phyloP scores from a whole-genome alignment of 768 basidiomycete species.

The Gloeophyllum trabeum region DNA sequence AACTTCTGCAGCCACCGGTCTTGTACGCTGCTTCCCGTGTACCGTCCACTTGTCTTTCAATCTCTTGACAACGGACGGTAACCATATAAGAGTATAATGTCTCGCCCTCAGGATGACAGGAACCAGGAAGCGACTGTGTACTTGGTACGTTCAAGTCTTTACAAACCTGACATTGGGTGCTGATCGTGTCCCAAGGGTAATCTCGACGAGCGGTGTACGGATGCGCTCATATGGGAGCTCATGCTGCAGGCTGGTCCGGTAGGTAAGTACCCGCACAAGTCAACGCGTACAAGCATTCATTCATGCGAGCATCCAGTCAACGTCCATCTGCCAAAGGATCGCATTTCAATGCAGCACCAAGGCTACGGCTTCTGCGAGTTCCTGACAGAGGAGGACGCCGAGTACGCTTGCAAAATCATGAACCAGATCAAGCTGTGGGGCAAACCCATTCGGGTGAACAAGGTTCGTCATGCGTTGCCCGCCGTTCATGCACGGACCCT shows the following conservation, averaged over 20 bases:
- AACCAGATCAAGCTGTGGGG: constrained; percentile 99
- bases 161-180: not conserved
- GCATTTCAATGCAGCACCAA: constrained; percentile 96
- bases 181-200: constrained; percentile 56
- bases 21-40: too few relatives aligned
- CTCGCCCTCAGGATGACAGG: constrained; percentile 75
- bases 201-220: constrained; percentile 88
- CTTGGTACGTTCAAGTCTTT: constrained; percentile 31
- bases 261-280: constrained; percentile 40
- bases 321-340: constrained; percentile 96
- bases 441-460: constrained; percentile 97
- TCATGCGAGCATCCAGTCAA: constrained; percentile 47
- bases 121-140: constrained; percentile 91
- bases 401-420: constrained; percentile 99
- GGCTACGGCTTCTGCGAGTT: constrained; percentile 99
- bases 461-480: constrained; percentile 41
- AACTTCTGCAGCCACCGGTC: too few relatives aligned
- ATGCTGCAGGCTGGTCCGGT: constrained; percentile 99
- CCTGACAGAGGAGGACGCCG: constrained; percentile 96
- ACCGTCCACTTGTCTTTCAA: too few relatives aligned
- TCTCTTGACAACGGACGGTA: too few relatives aligned
- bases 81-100: too few relatives aligned
- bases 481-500: not conserved
- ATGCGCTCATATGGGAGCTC: constrained; percentile 94
- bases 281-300: not conserved